Percentiles rank a stretch among this genome's conserved stretches.
Evolutionary conservation across 768 basidiomycete genomes (phyloP).

Genomic region (Gloeopeniophorella convolvens): DNA sequence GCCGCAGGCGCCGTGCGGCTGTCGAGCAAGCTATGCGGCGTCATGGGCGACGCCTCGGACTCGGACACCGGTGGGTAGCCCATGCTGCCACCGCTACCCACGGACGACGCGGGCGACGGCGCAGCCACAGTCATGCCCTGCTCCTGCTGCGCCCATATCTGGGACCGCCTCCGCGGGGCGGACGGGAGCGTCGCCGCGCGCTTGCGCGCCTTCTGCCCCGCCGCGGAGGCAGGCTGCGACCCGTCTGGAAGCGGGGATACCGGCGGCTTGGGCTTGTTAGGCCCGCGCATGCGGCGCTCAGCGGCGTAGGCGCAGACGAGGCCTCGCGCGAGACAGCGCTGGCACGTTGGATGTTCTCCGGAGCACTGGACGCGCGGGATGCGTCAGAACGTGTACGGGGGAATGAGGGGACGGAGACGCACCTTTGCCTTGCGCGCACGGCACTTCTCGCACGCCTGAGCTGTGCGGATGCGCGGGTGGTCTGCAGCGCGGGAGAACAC

Average conservation of each 20-base stretch:
- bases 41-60: conserved; percentile 18
- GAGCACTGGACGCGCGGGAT: conserved; percentile 43
- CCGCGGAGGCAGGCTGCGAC: background rate
- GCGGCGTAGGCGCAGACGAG: conserved; percentile 61
- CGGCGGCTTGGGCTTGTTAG: conserved; percentile 45
- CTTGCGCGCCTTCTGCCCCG: conserved; percentile 2
- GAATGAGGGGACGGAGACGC: conserved; percentile 17
- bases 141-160: background rate
- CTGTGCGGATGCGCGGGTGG: conserved; percentile 59
- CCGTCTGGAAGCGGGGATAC: background rate
- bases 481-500: conserved; percentile 60
- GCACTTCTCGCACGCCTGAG: conserved; percentile 73
- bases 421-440: conserved; percentile 71
- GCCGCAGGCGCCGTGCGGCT: background rate
- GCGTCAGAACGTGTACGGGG: background rate
- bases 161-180: background rate
- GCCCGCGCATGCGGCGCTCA: conserved; percentile 57
- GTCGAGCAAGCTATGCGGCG: conserved; percentile 11
- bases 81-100: conserved; percentile 5
- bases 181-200: conserved; percentile 18
- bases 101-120: conserved; percentile 9
- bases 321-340: conserved; percentile 54
- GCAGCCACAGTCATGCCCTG: background rate
- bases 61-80: background rate
- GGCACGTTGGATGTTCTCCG: conserved; percentile 63